Evolutionary conservation across 1,284 basidiomycete species (phyloP).

Genomic region (Microbotryum silenes-acaulis): DNA sequence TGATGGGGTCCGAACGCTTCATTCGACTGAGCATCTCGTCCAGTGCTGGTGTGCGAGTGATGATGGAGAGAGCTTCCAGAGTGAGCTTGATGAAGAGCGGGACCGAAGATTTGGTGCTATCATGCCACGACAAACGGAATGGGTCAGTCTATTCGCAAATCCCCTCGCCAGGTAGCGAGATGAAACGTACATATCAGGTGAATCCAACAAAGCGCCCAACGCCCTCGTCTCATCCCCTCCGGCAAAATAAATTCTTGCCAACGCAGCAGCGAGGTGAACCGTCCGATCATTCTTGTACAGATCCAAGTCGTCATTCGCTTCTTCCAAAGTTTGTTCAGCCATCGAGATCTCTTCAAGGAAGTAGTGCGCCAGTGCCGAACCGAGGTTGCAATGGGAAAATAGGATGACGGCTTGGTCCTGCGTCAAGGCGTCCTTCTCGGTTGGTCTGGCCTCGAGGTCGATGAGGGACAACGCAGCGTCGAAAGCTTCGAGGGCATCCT

Average conservation of each 20-base stretch:
- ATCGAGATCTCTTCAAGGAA: constrained; percentile 9
- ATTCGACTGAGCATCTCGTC: constrained; percentile 3
- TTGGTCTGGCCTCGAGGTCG: constrained; percentile 2
- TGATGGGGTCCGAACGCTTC: neutral
- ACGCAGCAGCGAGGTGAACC: constrained; percentile 8
- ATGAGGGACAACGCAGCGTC: constrained; percentile 68
- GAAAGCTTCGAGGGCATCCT: constrained; percentile 60
- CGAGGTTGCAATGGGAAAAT: constrained; percentile 23
- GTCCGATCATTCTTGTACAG: no score
- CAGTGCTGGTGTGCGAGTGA: constrained; percentile 11
- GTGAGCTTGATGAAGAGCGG: constrained; percentile 26
- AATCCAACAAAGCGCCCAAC: constrained; percentile 16
- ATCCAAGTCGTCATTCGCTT: constrained; percentile 24
- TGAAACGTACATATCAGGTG: constrained; percentile 11
- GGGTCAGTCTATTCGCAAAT: no score
- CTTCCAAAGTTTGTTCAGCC: constrained; percentile 19
- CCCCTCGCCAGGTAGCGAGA: neutral
- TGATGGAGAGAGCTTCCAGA: constrained; percentile 21
- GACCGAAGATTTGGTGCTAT: neutral
- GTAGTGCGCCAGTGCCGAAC: constrained; percentile 16
- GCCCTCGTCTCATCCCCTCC: constrained; percentile 22
- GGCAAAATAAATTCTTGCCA: constrained; percentile 12
- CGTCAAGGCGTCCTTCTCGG: neutral
- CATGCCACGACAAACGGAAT: no score
- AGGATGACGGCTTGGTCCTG: constrained; percentile 16